Base-by-base conservation (phyloP, 352 stramenopile species). In the Aphanomyces stellatus region DNA sequence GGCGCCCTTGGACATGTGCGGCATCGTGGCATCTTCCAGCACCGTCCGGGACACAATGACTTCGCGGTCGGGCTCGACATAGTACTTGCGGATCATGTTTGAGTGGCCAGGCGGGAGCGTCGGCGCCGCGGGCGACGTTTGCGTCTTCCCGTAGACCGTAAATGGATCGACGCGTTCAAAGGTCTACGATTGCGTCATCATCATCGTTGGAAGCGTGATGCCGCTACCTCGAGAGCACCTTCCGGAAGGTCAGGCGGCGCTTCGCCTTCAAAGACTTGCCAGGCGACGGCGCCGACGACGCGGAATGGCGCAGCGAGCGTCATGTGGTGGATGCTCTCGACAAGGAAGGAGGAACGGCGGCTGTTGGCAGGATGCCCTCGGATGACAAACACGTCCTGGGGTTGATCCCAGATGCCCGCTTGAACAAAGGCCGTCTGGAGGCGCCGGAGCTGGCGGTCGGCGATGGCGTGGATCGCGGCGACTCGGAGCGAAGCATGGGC, bases 11-110 rank as follows among this genome's bases (percentile, higher is more conserved):
- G 51, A 6, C 51, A 59, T 59, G 3, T 59, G 51, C 31, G 51
- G 51, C 51, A 59, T 59, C 22, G 17, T n/a, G 4, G 27, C 51
- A 30, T 59, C 51, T 10, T 59, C 11, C 17, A 59, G 51, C 4
- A 59, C 51, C 3, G 51, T 41, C 0, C 51, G 51, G 22, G 22
- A 59, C 15, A 59, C 51, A 25, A 59, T 40, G 13, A 59, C 25
- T 35, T 59, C 25, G n/a, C 51, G 51, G 17, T 22, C 25, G 10
- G 24, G 22, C 34, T 59, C 51, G 4, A 6, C 19, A 25, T 24
- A 59, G 15, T 30, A 30, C 51, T 59, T 59, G 51, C 17, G 24
- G 51, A 59, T 59, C 25, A 24, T 24, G 51, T 59, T 59, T 17
- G 51, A 59, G n/a, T 59, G 31, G 7, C 8, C 51, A 13, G 31